These are phyloP conservation scores for Sporothrix protearum DNA, from an alignment of 2,329 filamentous ascomycete species.

Conservation along the genomic window DNA sequence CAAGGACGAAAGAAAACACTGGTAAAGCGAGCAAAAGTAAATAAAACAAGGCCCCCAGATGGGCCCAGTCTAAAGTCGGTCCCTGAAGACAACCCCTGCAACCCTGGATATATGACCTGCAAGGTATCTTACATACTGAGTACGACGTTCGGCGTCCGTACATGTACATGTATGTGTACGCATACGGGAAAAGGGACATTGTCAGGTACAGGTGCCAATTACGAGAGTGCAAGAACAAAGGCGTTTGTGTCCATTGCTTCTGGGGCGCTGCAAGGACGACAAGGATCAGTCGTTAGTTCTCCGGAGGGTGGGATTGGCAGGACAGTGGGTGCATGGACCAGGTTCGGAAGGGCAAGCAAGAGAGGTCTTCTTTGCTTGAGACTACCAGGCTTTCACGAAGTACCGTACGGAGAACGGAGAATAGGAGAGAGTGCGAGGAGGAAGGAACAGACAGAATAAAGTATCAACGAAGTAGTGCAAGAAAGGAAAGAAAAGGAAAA, in stretches of 20 bases:
- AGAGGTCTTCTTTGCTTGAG: background rate
- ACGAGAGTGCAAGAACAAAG: background rate
- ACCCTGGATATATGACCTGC: background rate
- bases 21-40: background rate
- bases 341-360: background rate
- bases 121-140: too few relatives aligned
- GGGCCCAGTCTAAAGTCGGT: constrained; percentile 2
- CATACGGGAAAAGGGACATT: constrained; percentile 7
- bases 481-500: constrained; percentile 2
- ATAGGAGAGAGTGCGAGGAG: background rate
- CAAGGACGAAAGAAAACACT: background rate
- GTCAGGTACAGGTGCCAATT: constrained; percentile 4
- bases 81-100: background rate
- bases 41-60: background rate
- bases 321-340: constrained; percentile 18
- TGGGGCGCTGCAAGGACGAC: background rate
- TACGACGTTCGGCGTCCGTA: too few relatives aligned
- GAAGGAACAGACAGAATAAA: background rate
- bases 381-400: too few relatives aligned
- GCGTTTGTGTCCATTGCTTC: background rate
- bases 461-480: background rate
- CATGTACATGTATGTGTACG: too few relatives aligned
- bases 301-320: constrained; percentile 10
- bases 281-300: background rate
- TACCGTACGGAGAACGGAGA: background rate